Evolutionary conservation across 805 yeast species (phyloP), one percentile per base, ranked within the genome.

Genomic region (Suhomyces kilbournensis): DNA sequence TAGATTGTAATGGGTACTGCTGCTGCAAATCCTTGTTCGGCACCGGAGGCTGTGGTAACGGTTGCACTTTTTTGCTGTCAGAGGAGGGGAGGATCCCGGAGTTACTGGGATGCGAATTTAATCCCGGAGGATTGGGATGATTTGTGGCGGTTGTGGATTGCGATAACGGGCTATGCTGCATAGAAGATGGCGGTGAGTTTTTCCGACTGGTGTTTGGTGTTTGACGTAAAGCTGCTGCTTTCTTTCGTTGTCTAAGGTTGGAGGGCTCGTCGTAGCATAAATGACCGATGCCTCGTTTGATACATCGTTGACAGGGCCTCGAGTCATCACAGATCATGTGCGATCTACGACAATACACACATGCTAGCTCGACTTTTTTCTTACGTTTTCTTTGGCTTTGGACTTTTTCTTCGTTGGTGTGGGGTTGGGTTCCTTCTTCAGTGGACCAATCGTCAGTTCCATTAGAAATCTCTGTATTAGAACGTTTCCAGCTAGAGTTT

Each of bases 271-370:
- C 92, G 54, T 82, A 86, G 63, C 98, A 92, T 28, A 92, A 69
- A 68, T 91, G 96, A 3, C 94, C 92, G 46, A 92, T 93, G 39
- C 88, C 88, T 59, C 97, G 75, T 67, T 88, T 89, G 8, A 92
- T 76, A 69, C 98, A 92, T 43, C 97, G 76, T 48, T 84, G 80
- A 62, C 96, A 89, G 6, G 94, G 84, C 61, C 90, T 69, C 17
- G 81, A 73, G 42, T 84, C 86, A 66, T 91, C 96, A 70, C 98
- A 92, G 28, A 90, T 88, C 92, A 92, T 89, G 67, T 92, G 98
- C 0, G 97, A 89, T 50, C 98, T 75, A 39, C 97, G 81, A 66
- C 97, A 92, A 64, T 88, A 92, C 1, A 92, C 87, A 70, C 98
- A 92, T 0, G 98, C 96, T 47, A 78, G 72, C 19, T 74, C 80